These are phyloP conservation scores for Microbotryum violaceum DNA, from an alignment of 1,284 basidiomycete species.

Conservation along the genomic window DNA sequence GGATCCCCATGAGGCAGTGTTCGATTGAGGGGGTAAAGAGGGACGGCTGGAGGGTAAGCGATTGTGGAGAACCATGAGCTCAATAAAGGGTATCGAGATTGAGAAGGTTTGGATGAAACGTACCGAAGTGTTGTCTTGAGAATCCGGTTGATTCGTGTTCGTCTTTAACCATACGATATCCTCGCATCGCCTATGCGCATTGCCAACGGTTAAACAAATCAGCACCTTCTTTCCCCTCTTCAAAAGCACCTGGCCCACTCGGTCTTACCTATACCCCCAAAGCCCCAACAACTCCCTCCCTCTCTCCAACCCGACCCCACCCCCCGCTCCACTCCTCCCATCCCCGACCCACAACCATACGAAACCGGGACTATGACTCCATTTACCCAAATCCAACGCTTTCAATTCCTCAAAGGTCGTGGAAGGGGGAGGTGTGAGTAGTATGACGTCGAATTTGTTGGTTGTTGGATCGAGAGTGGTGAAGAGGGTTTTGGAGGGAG, in stretches of 20 bases:
- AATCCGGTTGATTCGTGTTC: constrained; percentile 48
- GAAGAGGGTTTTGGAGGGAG: constrained; percentile 8
- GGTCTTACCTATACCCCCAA: constrained; percentile 68
- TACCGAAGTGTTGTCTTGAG: too few relatives aligned
- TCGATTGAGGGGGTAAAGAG: constrained; percentile 83
- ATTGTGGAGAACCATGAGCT: too few relatives aligned
- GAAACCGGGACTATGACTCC: constrained; percentile 86
- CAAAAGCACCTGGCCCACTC: too few relatives aligned
- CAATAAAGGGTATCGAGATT: too few relatives aligned
- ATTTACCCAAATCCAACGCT: constrained; percentile 66
- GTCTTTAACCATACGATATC: constrained; percentile 97
- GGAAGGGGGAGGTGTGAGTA: constrained; percentile 77
- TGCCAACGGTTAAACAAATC: too few relatives aligned
- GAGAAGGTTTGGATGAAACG: too few relatives aligned
- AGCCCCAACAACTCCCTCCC: constrained; percentile 82
- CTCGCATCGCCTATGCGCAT: constrained; percentile 61
- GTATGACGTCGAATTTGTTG: constrained; percentile 77
- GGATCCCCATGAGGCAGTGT: constrained; percentile 97
- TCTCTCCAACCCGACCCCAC: constrained; percentile 63
- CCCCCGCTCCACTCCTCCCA: constrained; percentile 47
- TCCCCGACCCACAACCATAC: constrained; percentile 93
- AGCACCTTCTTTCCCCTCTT: too few relatives aligned
- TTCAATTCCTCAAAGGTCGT: constrained; percentile 33
- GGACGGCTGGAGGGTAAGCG: constrained; percentile 14
- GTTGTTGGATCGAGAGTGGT: constrained; percentile 24